Conservation (phyloP, 2,329 filamentous ascomycete species). For the Davidsoniella neocaledoniae region DNA sequence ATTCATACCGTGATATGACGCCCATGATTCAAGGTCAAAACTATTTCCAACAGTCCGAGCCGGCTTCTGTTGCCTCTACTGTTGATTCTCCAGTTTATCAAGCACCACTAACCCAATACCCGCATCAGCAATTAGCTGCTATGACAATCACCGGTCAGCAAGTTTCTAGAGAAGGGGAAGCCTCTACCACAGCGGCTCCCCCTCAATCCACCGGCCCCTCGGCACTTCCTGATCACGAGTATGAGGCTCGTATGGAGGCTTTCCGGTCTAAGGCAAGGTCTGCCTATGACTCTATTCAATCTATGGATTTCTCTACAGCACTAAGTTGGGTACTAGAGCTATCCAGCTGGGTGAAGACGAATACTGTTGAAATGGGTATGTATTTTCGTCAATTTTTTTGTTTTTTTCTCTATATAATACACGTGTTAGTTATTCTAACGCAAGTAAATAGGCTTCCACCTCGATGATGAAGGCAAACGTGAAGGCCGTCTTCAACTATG, state of each 20-base stretch:
- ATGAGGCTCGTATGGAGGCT: background rate
- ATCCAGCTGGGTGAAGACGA: background rate
- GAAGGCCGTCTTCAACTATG: conserved; percentile 64
- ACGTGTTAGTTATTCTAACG: background rate
- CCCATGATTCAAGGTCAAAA: background rate
- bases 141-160: background rate
- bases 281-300: background rate
- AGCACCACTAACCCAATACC: conserved; percentile 1
- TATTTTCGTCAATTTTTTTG: background rate
- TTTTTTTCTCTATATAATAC: background rate
- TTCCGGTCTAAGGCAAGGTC: background rate
- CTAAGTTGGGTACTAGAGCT: background rate
- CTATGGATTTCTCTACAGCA: background rate
- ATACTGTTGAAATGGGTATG: conserved; percentile 5
- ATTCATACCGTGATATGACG: background rate
- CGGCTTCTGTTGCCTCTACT: too few relatives aligned
- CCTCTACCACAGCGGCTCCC: background rate
- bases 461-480: conserved; percentile 12
- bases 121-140: background rate
- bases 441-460: conserved; percentile 9
- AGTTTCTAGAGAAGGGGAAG: background rate
- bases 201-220: background rate
- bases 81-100: background rate
- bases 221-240: conserved; percentile 1
- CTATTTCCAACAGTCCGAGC: background rate